Base-by-base conservation (phyloP, 2,329 filamentous ascomycete genomes). In the Pyrenophora teres region DNA sequence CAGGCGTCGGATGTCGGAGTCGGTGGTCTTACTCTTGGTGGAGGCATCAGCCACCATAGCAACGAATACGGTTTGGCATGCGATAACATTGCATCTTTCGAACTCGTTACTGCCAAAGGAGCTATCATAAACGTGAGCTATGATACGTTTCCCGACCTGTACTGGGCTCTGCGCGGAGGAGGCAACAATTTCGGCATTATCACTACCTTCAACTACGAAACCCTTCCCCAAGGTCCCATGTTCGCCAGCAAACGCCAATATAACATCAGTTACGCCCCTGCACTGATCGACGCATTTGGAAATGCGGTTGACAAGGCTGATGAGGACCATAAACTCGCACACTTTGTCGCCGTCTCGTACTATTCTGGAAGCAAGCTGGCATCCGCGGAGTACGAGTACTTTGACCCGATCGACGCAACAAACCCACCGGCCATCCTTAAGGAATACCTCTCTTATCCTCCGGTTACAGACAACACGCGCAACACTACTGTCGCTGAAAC, bases 141-240 rank as follows among this genome's bases (percentile, higher is more conserved):
- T 27, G 56, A 41, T 18, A 46, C 68, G 8, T 74, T 75, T 35
- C 49, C 57, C 0, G 76, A 79, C 40, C 72, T 77, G 2, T 77
- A 71, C 59, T 68, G 60, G 56, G 72, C 71, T 3, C 63, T 76
- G 10, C 69, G 72, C 9, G 72, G 73, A 9, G 69, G 65, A 6
- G 64, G 67, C 3, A 67, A 65, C 38, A 72, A 71, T 43, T 70
- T 71, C 40, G 78, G 69, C 33, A 66, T 73, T 23, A 57, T 70
- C 15, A 71, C 66, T 3, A 56, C 54, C 27, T 69, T 71, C 48
- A 60, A 64, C 10, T 42, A 57, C 12, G 40, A 59, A 39, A 57
- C 55, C 4, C 43, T 60, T 13, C 46, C 62, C 2, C 59, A 60
- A 15, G 49, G 49, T 16, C 35, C 42, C 12, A 52, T 47, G 45